Conservation (phyloP, 1,139 yeast species). For the Lodderomyces orthopsilosis region DNA sequence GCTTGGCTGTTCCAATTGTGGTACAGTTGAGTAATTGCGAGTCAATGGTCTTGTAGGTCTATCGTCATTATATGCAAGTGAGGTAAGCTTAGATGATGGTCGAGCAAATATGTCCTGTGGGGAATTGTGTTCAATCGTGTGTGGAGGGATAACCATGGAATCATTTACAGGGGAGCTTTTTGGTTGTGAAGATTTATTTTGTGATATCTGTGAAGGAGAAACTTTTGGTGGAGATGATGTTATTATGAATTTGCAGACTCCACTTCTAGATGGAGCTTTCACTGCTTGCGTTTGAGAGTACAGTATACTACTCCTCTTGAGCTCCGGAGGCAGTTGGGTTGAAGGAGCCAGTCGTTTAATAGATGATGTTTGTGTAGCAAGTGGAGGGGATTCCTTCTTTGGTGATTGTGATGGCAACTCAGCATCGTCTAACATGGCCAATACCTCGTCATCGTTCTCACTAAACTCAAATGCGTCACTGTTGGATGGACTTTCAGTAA, state of each 20-base stretch:
- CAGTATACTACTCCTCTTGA: background rate
- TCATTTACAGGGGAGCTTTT: background rate
- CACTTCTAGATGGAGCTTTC: conserved; percentile 3
- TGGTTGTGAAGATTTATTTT: background rate
- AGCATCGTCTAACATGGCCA: conserved; percentile 5
- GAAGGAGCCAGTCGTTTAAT: conserved; percentile 2
- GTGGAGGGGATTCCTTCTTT: background rate
- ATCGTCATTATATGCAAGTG: background rate
- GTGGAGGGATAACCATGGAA: background rate
- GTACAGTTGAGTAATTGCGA: conserved; percentile 6
- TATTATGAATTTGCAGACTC: conserved; percentile 7
- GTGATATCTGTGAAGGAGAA: background rate
- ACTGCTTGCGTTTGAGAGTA: conserved; percentile 1
- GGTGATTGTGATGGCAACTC: conserved; percentile 1
- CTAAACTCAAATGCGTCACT: conserved; percentile 7
- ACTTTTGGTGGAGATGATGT: conserved; percentile 7
- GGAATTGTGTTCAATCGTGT: background rate
- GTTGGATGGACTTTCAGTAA: background rate
- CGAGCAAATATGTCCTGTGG: background rate
- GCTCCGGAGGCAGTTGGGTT: background rate
- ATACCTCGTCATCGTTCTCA: conserved; percentile 7
- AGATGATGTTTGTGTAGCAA: background rate
- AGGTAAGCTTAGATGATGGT: background rate
- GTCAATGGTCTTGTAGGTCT: background rate
- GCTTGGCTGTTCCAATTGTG: conserved; percentile 5